Percentiles rank a stretch among this genome's conserved stretches.
These are phyloP conservation scores for Talaromyces sp. DNA, from an alignment of 2,329 filamentous ascomycete genomes.

Conservation along the genomic window DNA sequence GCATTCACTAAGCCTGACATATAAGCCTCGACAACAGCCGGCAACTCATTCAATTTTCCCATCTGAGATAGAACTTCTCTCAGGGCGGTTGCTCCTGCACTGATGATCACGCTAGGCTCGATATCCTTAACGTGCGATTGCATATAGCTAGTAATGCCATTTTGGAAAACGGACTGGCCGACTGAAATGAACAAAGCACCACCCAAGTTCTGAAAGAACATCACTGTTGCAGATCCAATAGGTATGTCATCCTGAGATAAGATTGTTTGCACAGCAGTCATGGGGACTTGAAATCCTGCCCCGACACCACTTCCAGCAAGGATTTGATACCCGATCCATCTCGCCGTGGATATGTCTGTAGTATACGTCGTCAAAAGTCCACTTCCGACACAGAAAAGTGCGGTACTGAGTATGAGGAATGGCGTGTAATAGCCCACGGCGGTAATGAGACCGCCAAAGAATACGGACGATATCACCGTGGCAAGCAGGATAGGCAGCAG, in stretches of 20 bases:
- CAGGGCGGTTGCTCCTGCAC: constrained; percentile 12
- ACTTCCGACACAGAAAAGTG: constrained; percentile 21
- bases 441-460: constrained; percentile 27
- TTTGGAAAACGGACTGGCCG: constrained; percentile 30
- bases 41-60: constrained; percentile 1
- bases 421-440: constrained; percentile 26
- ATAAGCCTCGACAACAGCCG: constrained; percentile 9
- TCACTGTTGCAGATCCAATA: constrained; percentile 25
- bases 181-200: constrained; percentile 30
- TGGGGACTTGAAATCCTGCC: constrained; percentile 24
- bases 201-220: constrained; percentile 31
- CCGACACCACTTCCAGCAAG: constrained; percentile 27
- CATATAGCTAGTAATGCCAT: constrained; percentile 25
- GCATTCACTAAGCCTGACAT: constrained; percentile 5
- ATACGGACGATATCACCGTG: constrained; percentile 26
- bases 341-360: constrained; percentile 18
- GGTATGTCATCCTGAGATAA: constrained; percentile 27
- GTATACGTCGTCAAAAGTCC: constrained; percentile 22
- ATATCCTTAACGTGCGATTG: constrained; percentile 12
- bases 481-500: constrained; percentile 43
- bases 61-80: neutral
- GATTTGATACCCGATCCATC: constrained; percentile 34
- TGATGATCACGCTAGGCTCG: neutral
- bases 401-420: constrained; percentile 25
- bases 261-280: constrained; percentile 24